Conservation (phyloP, 2,329 filamentous ascomycete genomes). For the Cercospora sp. region DNA sequence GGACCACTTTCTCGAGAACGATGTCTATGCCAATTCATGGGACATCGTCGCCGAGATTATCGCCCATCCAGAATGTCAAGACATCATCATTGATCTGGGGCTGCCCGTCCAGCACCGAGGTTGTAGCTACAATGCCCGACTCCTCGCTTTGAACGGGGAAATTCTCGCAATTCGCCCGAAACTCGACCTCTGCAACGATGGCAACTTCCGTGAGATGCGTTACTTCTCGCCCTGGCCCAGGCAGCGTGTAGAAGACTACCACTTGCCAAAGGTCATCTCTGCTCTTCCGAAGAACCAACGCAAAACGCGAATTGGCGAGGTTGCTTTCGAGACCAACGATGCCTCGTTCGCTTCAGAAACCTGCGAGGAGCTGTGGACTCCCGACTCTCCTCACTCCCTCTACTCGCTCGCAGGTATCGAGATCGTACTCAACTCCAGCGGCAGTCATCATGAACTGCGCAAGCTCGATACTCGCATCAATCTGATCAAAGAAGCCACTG, state of each 20-base stretch:
- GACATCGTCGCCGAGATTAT: conserved; percentile 65
- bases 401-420: conserved; percentile 68
- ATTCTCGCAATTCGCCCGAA: conserved; percentile 73
- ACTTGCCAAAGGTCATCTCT: conserved; percentile 60
- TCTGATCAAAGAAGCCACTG: conserved; percentile 66
- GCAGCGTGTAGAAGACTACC: conserved; percentile 63
- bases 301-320: conserved; percentile 68
- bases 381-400: conserved; percentile 57
- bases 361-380: conserved; percentile 68
- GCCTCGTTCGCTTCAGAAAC: conserved; percentile 65
- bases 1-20: conserved; percentile 60
- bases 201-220: conserved; percentile 54
- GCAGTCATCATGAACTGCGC: conserved; percentile 66
- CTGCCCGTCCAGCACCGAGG: conserved; percentile 62
- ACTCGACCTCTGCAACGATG: conserved; percentile 69
- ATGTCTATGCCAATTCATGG: conserved; percentile 50
- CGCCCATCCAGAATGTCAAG: conserved; percentile 58
- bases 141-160: conserved; percentile 65
- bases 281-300: conserved; percentile 55
- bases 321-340: conserved; percentile 61
- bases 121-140: conserved; percentile 64
- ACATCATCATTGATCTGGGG: conserved; percentile 61
- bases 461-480: conserved; percentile 64
- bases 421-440: conserved; percentile 63
- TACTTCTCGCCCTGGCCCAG: conserved; percentile 66